Base-by-base conservation (phyloP, 352 stramenopile species). In the Globisporangium middletonii region DNA sequence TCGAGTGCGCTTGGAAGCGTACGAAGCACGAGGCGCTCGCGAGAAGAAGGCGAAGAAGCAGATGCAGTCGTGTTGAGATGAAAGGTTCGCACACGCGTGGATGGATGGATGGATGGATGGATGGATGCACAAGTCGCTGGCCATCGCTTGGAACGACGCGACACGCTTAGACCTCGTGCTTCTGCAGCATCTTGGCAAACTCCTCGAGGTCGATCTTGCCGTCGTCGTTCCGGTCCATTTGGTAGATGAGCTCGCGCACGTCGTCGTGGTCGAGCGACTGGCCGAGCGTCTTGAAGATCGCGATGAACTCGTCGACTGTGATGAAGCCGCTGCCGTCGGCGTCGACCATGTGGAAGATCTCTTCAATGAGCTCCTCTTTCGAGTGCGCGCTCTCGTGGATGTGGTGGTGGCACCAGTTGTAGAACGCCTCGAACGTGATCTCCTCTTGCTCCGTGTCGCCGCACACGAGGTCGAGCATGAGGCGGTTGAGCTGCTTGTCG, bases 331-430 rank as follows among this genome's bases (percentile, higher is more conserved):
- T 87, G 37, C 60, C 55, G 46, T 89, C 79, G 3, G 71, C 59
- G 50, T 88, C 77, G n/a, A 88, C 70, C 75, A 89, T 83, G n/a
- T 57, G 58, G 60, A 89, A 87, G 44, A 89, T 85, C 60, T 88
- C 77, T 27, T 82, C 65, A 3, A 88, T 77, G 13, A 89, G 60
- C 23, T 86, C 61, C 7, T 88, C 75, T 43, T 89, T 83, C 1
- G 69, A 72, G 42, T 79, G 75, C 2, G 57, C 47, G 59, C 68
- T 73, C 53, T 86, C 75, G 30, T 75, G 75, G 26, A 89, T 88
- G 16, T 76, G 71, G 16, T 72, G 63, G 50, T 72, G 78, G 56
- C 79, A 89, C 79, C 79, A 89, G 41, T 83, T 77, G 63, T 86
- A 83, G 49, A 89, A 89, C 11, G 75, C 65, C 33, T 88, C 79